Evolutionary conservation across 177 flowering plant genomes (phyloP), one percentile per base, ranked within the genome.

Genomic region (Vitis hybrid): DNA sequence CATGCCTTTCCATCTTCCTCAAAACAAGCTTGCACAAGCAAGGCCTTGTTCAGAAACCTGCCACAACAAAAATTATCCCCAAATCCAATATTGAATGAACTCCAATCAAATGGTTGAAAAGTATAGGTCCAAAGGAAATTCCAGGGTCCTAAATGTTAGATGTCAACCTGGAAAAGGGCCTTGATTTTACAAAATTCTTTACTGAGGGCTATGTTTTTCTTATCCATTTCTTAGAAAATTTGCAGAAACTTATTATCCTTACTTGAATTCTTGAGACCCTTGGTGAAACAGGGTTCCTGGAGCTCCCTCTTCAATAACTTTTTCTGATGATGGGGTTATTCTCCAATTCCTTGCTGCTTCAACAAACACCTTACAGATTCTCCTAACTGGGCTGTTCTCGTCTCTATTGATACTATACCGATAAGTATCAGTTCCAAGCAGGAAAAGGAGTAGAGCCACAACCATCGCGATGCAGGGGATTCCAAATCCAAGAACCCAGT

Each of bases 261-360:
- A 44, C 66, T 63, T 63, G 66, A 38, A 63, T 63, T 63, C 51
- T 4, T 63, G 18, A 38, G 66, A 13, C 8, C 66, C 66, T 22
- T 38, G 50, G 19, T 14, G 66, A 33, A 53, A 19, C 47, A 38
- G 52, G 3, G 18, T 44, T 47, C 38, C 53, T n/a, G 3, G n/a
- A 4, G 28, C 66, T 38, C 44, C 66, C 52, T 63, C 66, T 7
- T 63, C 66, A 8, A 47, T 28, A 33, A 17, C 4, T 38, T 38
- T 38, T 1, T 18, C 51, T 3, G 19, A 11, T 9, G 20, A 47
- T 13, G 50, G 52, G 9, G 18, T 9, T 11, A 49, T 63, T 38
- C 19, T 2, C 66, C 66, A 63, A 44, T 24, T 24, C 51, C 52
- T 63, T 15, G 66, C 66, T 1, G 66, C 66, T 22, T 20, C 52